Evolutionary conservation across 2,329 filamentous ascomycete species (phyloP), one percentile per base, ranked within the genome.

Genomic region (Fusarium bulbicola): DNA sequence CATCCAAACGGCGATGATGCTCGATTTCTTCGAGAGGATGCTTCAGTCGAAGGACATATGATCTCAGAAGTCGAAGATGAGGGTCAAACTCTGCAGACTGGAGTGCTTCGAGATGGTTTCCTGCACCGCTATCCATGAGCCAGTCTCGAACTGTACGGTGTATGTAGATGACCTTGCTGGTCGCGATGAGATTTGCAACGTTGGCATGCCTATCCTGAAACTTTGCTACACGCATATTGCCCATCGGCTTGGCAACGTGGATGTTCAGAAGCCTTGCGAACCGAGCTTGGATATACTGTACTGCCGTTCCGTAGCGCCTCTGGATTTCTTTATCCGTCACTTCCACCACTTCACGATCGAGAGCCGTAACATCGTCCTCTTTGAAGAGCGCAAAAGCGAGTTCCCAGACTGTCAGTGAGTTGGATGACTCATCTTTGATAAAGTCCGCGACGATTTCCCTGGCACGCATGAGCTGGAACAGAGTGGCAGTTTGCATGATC

Each of bases 1-100:
- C 81, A 24, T 83, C 82, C 20, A 83, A 67, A 4, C 81, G 73
- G 10, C 82, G 80, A 26, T 83, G 82, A 43, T 79, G 80, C 58
- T 83, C 81, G 21, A 81, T 64, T 30, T 77, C 74, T n/a, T 80
- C 79, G 0, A 83, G 74, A 0, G 81, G 76, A 8, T 72, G 40
- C 61, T 82, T 82, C 53, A 83, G 74, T 2, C 77, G 80, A 0
- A 82, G 74, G 5, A 82, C 60, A 13, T 66, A 66, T 34, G 63
- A 66, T 16, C 50, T 46, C 1, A 66, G 43, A 37, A 66, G 63
- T 13, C 50, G 63, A 24, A 66, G 20, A 30, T 66, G 63, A 7
- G 63, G 26, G 21, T 66, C 50, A 16, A 66, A 66, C 4, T n/a
- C 32, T 21, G 26, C 5, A 6, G 32, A 32, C 15, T 59, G 63